A percentile compares a stretch with the other conserved stretches of the same genome.
Evolutionary conservation across 257 asterid species (phyloP).

Genomic region (Salvia rosmarinus): DNA sequence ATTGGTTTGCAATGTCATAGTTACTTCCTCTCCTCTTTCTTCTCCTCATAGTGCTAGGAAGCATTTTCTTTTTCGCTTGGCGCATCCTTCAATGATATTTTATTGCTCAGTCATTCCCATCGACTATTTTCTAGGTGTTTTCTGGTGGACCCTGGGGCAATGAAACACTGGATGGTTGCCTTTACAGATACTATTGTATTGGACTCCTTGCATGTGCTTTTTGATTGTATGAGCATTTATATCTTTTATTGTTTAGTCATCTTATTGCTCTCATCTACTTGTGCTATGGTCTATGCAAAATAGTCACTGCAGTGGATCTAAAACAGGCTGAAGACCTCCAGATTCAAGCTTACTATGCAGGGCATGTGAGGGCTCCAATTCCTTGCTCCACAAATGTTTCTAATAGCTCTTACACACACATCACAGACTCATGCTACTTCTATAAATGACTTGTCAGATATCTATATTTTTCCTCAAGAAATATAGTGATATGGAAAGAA

Average conservation of each 20-base stretch:
- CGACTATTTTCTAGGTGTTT: constrained; percentile 11
- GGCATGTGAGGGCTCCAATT: constrained; percentile 66
- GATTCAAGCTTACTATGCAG: constrained; percentile 95
- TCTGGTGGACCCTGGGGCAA: constrained; percentile 15
- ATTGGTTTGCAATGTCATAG: background rate
- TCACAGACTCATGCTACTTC: constrained; percentile 8
- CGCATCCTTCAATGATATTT: background rate
- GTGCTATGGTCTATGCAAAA: constrained; percentile 27
- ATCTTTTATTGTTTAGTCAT: constrained; percentile 17
- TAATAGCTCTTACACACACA: background rate
- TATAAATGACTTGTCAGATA: background rate
- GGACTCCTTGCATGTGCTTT: constrained; percentile 13
- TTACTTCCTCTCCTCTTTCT: background rate
- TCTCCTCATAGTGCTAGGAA: background rate
- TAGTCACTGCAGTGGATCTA: constrained; percentile 87
- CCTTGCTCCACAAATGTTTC: background rate
- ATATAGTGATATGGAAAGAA: background rate
- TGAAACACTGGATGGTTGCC: background rate
- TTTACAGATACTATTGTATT: background rate
- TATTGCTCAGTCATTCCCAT: background rate
- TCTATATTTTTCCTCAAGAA: background rate
- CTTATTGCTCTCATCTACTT: constrained; percentile 4
- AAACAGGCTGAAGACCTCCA: constrained; percentile 87
- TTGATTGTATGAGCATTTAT: constrained; percentile 16
- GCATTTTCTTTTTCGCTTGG: background rate